These are phyloP conservation scores for Thielaviopsis musarum DNA, from an alignment of 2,329 filamentous ascomycete species.

Conservation along the genomic window DNA sequence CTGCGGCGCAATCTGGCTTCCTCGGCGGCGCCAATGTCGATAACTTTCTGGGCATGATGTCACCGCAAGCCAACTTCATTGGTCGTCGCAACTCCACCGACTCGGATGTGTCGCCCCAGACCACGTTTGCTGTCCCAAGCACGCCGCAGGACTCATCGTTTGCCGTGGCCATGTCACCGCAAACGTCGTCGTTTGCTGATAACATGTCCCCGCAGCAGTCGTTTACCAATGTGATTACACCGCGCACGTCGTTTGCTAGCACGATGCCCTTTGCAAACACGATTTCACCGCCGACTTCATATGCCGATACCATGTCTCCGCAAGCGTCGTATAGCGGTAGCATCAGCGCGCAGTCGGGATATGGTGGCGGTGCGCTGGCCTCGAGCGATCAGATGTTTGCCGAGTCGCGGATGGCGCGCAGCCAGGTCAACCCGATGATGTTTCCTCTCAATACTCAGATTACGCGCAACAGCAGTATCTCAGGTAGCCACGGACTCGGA, in stretches of 20 bases:
- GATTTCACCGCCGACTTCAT: background rate
- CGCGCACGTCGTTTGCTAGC: background rate
- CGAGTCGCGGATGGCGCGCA: background rate
- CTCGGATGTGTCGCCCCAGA: background rate
- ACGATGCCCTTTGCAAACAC: background rate
- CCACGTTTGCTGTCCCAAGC: background rate
- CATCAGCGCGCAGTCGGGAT: background rate
- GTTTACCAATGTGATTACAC: background rate
- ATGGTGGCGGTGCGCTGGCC: background rate
- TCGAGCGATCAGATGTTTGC: background rate
- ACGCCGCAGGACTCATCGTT: background rate
- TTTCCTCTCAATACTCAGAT: background rate
- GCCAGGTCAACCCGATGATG: background rate
- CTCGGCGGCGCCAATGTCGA: background rate
- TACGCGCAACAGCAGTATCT: background rate
- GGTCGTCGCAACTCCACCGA: background rate
- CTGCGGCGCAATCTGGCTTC: background rate
- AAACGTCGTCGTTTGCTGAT: background rate
- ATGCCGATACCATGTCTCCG: background rate
- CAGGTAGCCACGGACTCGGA: background rate
- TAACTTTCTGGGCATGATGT: background rate
- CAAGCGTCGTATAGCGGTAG: background rate
- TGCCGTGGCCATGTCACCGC: background rate
- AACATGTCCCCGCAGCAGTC: background rate
- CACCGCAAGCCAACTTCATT: background rate